Conservation (phyloP, 192 early-diverging fungal species). For the Phycomyces nitens region DNA sequence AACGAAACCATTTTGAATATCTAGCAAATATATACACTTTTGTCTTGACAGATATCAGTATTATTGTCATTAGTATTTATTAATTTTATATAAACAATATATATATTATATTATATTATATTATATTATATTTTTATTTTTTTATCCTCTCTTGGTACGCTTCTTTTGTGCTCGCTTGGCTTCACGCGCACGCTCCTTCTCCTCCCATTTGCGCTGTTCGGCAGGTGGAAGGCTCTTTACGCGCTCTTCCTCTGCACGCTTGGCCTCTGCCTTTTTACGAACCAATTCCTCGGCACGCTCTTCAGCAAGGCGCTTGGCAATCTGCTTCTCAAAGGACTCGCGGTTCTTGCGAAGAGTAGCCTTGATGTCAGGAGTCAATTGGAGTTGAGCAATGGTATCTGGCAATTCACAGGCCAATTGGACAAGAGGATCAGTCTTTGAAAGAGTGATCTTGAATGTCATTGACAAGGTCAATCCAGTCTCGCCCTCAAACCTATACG, state of each 20-base stretch:
- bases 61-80: slow-evolving; percentile 1
- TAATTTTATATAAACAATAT: too few relatives aligned
- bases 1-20: neutral
- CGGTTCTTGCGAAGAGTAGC: slow-evolving; percentile 64
- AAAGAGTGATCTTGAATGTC: neutral
- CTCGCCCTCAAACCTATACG: slow-evolving; percentile 15
- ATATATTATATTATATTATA: too few relatives aligned
- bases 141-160: slow-evolving; percentile 51
- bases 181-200: slow-evolving; percentile 71
- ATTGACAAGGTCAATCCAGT: neutral
- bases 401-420: slow-evolving; percentile 26
- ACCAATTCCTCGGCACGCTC: slow-evolving; percentile 67
- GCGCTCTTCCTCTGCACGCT: slow-evolving; percentile 61
- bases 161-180: slow-evolving; percentile 64
- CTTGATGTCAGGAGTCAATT: slow-evolving; percentile 37
- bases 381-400: slow-evolving; percentile 24
- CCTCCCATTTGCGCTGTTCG: slow-evolving; percentile 83
- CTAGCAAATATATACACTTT: neutral
- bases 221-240: slow-evolving; percentile 68
- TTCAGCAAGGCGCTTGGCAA: slow-evolving; percentile 61
- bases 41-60: neutral
- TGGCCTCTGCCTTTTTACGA: slow-evolving; percentile 62
- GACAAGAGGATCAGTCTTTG: slow-evolving; percentile 22
- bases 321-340: slow-evolving; percentile 55
- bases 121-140: too few relatives aligned